These are phyloP conservation scores for Esteya vermicola DNA, from an alignment of 2,329 filamentous ascomycete species.

Conservation along the genomic window DNA sequence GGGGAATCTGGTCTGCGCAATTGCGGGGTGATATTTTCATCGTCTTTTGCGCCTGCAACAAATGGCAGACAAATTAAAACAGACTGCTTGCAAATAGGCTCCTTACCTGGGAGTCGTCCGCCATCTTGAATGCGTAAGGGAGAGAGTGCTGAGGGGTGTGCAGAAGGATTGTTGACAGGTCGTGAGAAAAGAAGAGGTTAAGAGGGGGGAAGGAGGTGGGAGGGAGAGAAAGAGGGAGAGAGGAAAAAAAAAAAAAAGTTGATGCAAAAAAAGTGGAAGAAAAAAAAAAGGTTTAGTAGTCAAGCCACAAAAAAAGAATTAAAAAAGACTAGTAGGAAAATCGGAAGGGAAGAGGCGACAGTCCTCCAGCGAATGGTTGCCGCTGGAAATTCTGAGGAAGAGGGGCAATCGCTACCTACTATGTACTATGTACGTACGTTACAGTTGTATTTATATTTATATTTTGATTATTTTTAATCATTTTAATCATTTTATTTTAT, in stretches of 20 bases:
- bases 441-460: no score
- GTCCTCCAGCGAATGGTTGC: no score
- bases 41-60: slow-evolving; percentile 15
- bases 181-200: no score
- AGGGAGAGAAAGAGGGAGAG: neutral
- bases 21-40: slow-evolving; percentile 33
- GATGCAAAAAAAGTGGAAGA: neutral
- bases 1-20: slow-evolving; percentile 13
- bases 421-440: no score
- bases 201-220: neutral
- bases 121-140: slow-evolving; percentile 38
- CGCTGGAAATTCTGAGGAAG: no score
- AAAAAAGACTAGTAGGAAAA: slow-evolving; percentile 8
- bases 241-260: neutral
- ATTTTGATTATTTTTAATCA: no score
- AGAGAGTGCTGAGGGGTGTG: slow-evolving; percentile 4
- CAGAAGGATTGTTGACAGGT: slow-evolving; percentile 11
- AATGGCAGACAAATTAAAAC: no score
- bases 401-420: no score
- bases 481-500: no score
- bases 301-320: slow-evolving; percentile 7
- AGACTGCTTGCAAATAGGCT: neutral
- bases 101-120: slow-evolving; percentile 40
- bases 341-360: slow-evolving; percentile 1
- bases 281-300: slow-evolving; percentile 9